A percentile compares a stretch with the other conserved stretches of the same genome.
phyloP scores from a whole-genome alignment of 2,329 filamentous ascomycete genomes.

The Penicillium glabrum region DNA sequence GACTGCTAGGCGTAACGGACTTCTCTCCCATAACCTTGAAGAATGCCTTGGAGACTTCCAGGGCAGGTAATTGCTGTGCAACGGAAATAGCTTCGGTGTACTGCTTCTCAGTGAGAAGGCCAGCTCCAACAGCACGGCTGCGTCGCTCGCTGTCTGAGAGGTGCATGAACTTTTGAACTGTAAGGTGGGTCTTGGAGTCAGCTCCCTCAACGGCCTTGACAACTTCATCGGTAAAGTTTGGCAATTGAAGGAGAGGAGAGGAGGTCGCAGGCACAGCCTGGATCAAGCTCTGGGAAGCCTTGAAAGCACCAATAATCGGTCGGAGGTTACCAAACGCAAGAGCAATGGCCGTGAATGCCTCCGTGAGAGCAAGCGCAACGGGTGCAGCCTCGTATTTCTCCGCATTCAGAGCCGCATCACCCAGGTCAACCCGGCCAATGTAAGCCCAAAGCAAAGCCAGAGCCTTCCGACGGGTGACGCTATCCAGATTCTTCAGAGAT shows the following conservation, averaged over 20 bases:
- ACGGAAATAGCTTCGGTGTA: conserved; percentile 74
- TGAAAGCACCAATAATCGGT: conserved; percentile 80
- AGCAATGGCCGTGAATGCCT: conserved; percentile 81
- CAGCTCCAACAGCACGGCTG: conserved; percentile 66
- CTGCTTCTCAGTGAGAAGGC: conserved; percentile 71
- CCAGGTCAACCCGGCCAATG: conserved; percentile 81
- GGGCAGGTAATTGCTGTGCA: conserved; percentile 77
- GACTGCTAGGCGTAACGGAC: conserved; percentile 84
- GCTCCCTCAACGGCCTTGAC: conserved; percentile 54
- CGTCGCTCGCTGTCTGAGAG: conserved; percentile 73
- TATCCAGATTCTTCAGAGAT: conserved; percentile 77
- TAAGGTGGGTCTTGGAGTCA: conserved; percentile 68
- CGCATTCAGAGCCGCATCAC: conserved; percentile 72
- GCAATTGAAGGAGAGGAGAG: conserved; percentile 88
- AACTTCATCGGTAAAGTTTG: conserved; percentile 71
- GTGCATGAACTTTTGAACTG: conserved; percentile 85
- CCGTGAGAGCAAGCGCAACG: conserved; percentile 79
- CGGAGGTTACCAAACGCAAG: conserved; percentile 82
- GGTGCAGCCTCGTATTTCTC: conserved; percentile 89
- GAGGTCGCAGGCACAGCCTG: conserved; percentile 82
- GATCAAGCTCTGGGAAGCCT: conserved; percentile 79
- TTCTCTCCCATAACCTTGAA: conserved; percentile 98
- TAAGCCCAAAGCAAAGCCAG: conserved; percentile 94
- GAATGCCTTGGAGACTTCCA: conserved; percentile 87
- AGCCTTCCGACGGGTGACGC: conserved; percentile 77